Base-by-base conservation (phyloP, 1,284 basidiomycete genomes). In the Inonotus hispidus region DNA sequence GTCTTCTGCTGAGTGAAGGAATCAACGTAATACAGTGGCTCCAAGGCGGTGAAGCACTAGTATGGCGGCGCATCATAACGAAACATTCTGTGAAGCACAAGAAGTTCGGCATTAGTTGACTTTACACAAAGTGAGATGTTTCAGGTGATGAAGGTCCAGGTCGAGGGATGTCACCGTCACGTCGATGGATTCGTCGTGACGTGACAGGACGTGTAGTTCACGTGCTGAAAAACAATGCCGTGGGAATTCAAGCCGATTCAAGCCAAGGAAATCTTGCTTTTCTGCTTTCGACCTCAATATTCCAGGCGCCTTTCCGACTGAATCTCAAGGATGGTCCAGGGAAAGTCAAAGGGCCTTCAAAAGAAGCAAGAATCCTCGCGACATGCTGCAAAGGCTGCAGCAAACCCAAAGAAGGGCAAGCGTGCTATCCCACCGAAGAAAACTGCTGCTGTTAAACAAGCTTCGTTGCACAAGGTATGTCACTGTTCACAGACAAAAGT, bases 391-490 rank as follows among this genome's bases (percentile, higher is more conserved):
- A 88, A 85, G 68, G 80, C 84, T 1, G 83, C 85, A 11, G 79
- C 85, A 0, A 80, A 82, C 38, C 74, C 80, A 35, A 92, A 90
- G 75, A 92, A 92, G 68, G 90, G 90, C 16, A 80, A 80, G 65
- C 80, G 86, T 47, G 75, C 79, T 46, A 81, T 88, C 62, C 79
- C 90, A 52, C 90, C 90, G 19, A 92, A 92, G 74, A 90, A 91
- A 71, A 72, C 80, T 8, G 73, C 74, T 6, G 74, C 84, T 29
- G 79, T 92, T 63, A 88, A 90, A 69, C 82, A 85, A 67, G 87
- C 85, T 3, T 73, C 81, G 21, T 75, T 90, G 77, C 84, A 87
- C 68, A 83, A 88, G 76, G 90, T 87, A 56, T 27, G 68, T 61
- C 7, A 25, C 25, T 23, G n/a, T 25, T 25, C 16, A 10, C 23